phyloP scores from a whole-genome alignment of 23 red algal species.

The Gracilaria vermiculophylla region DNA sequence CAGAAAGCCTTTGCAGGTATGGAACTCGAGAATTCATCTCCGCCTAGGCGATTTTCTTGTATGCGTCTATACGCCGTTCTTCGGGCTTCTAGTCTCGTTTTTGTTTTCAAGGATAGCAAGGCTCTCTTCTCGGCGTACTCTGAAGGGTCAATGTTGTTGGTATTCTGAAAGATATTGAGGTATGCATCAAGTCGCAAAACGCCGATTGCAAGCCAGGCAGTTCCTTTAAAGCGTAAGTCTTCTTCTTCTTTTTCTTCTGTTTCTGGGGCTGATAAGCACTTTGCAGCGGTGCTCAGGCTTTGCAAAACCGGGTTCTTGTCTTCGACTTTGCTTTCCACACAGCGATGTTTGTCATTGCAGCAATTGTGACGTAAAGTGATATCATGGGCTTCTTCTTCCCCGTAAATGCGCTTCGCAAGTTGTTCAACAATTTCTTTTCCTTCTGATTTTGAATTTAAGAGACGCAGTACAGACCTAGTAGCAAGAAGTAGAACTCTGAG shows the following conservation, averaged over 20 bases:
- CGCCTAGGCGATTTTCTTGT: not conserved
- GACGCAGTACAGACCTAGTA: not conserved
- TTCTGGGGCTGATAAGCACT: no score
- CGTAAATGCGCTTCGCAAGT: not conserved
- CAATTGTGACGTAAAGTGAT: not conserved
- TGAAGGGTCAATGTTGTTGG: conserved; percentile 24
- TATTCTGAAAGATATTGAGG: not conserved
- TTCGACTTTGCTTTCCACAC: not conserved
- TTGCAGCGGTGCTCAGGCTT: no score
- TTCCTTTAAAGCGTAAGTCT: not conserved
- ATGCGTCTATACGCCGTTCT: not conserved
- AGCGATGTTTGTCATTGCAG: not conserved
- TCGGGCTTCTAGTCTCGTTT: not conserved
- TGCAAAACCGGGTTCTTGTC: not conserved
- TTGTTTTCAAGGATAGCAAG: not conserved
- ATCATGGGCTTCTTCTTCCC: not conserved
- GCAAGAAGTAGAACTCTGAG: not conserved
- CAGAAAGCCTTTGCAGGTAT: not conserved
- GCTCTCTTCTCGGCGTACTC: not conserved
- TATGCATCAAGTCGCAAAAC: not conserved
- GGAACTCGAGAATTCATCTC: not conserved
- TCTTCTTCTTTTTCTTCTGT: not conserved
- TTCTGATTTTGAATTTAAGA: not conserved
- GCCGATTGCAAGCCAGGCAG: conserved; percentile 34
- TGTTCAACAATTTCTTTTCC: not conserved